A percentile compares a stretch with the other conserved stretches of the same genome.
These are phyloP conservation scores for Populus tremula DNA, from an alignment of 345 rosid genomes.

Conservation along the genomic window DNA sequence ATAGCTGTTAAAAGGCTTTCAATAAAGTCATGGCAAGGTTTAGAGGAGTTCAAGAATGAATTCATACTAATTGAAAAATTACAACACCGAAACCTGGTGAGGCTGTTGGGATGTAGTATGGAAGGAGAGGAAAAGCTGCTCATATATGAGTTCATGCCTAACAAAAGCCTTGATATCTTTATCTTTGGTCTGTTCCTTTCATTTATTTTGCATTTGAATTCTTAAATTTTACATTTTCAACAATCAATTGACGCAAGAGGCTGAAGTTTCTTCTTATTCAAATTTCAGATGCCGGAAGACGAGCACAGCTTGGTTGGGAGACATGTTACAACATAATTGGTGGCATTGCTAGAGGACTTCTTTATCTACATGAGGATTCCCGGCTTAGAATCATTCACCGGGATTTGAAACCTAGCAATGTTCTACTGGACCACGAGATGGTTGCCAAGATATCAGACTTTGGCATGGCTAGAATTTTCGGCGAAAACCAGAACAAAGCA, in stretches of 20 bases:
- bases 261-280: background rate
- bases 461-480: constrained; percentile 41
- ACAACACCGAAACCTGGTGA: constrained; percentile 22
- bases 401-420: constrained; percentile 45
- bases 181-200: constrained; percentile 2
- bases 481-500: constrained; percentile 19
- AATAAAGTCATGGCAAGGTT: constrained; percentile 14
- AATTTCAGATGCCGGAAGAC: constrained; percentile 6
- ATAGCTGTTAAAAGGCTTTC: constrained; percentile 17
- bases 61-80: constrained; percentile 10
- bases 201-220: background rate
- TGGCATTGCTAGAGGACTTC: constrained; percentile 44
- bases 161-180: constrained; percentile 11
- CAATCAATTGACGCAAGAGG: background rate
- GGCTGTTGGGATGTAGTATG: constrained; percentile 12
- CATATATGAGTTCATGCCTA: constrained; percentile 17
- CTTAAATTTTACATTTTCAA: background rate
- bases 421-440: constrained; percentile 40
- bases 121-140: constrained; percentile 18
- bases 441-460: constrained; percentile 50
- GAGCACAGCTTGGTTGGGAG: constrained; percentile 6
- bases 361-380: constrained; percentile 55
- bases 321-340: constrained; percentile 23
- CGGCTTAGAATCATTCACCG: constrained; percentile 43
- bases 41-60: constrained; percentile 20